These are phyloP conservation scores for Hortaea werneckii DNA, from an alignment of 2,329 filamentous ascomycete genomes.

Conservation along the genomic window DNA sequence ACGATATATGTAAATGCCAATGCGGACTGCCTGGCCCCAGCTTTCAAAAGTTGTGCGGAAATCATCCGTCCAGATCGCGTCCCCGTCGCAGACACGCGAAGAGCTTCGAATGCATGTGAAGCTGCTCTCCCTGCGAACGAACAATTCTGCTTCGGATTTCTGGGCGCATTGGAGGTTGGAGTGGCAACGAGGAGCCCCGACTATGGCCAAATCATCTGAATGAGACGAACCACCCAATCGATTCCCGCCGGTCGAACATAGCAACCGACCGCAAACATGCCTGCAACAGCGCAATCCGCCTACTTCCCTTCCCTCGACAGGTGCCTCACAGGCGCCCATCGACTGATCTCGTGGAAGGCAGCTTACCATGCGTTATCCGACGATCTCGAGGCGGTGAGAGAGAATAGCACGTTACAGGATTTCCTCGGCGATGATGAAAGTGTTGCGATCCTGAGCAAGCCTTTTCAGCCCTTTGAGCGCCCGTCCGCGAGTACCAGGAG, in stretches of 20 bases:
- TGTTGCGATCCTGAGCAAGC: conserved; percentile 56
- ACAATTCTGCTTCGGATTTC: too few relatives aligned
- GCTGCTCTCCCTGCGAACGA: too few relatives aligned
- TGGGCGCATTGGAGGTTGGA: too few relatives aligned
- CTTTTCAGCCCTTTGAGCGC: conserved; percentile 56
- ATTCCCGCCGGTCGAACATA: not conserved
- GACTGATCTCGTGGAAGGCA: conserved; percentile 60
- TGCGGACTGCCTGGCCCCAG: too few relatives aligned
- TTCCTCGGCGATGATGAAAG: conserved; percentile 66
- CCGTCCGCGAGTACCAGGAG: conserved; percentile 51
- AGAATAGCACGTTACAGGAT: conserved; percentile 42
- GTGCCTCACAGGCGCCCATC: conserved; percentile 69
- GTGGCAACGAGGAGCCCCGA: too few relatives aligned
- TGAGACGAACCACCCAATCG: too few relatives aligned
- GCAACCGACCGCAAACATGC: not conserved
- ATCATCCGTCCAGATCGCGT: too few relatives aligned
- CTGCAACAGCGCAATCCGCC: conserved; percentile 22
- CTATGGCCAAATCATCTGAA: too few relatives aligned
- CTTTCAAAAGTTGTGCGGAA: too few relatives aligned
- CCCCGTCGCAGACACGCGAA: too few relatives aligned
- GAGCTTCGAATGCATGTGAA: too few relatives aligned
- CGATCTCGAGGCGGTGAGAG: conserved; percentile 38
- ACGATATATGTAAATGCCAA: too few relatives aligned
- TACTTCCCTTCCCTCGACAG: conserved; percentile 80
- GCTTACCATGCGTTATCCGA: conserved; percentile 44